phyloP scores from a whole-genome alignment of 768 basidiomycete genomes.

The Mycena galopus region DNA sequence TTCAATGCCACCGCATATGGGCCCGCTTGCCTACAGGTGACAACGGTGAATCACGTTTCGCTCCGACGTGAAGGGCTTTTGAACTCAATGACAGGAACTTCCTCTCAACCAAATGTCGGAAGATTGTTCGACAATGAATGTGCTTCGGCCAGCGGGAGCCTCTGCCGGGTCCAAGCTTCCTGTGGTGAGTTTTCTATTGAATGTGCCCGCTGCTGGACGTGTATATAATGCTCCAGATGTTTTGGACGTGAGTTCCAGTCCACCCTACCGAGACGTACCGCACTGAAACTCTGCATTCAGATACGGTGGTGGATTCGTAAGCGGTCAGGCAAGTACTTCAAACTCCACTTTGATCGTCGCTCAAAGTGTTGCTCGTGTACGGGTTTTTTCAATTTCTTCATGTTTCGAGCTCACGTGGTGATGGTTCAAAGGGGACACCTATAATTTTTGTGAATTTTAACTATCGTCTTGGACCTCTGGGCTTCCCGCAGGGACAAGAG shows the following conservation, averaged over 20 bases:
- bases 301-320: not conserved
- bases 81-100: constrained; percentile 1
- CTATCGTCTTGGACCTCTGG: constrained; percentile 43
- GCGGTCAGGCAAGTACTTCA: not conserved
- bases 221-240: not conserved
- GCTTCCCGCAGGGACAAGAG: not conserved
- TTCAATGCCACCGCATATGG: not conserved
- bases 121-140: constrained; percentile 9
- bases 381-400: not conserved
- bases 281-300: not conserved
- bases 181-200: constrained; percentile 1
- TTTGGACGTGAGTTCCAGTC: not conserved
- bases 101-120: constrained; percentile 7
- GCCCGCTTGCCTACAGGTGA: not conserved
- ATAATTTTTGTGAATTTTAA: constrained; percentile 62
- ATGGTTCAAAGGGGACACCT: constrained; percentile 40
- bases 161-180: not conserved
- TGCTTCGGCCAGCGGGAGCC: not conserved
- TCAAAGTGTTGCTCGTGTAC: constrained; percentile 28
- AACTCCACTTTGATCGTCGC: constrained; percentile 13
- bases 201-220: not conserved
- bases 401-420: not conserved
- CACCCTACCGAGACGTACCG: no score
- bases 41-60: not conserved
- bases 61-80: not conserved